Conservation (phyloP, 169 alveolate genomes). For the Blepharisma undulans region DNA sequence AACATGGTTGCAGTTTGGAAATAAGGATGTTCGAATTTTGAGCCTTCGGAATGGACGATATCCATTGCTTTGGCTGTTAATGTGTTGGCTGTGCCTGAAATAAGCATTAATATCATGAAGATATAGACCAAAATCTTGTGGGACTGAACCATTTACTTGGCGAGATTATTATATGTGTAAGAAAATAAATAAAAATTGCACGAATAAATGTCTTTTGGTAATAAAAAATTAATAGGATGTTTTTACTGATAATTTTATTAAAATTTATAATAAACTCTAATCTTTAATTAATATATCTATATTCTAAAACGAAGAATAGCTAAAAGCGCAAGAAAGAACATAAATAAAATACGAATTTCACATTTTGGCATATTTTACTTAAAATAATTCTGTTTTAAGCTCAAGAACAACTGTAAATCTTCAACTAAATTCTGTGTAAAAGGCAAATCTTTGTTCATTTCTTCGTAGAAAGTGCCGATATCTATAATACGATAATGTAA, state of each 20-base stretch:
- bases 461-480: not conserved
- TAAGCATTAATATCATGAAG: constrained; percentile 50
- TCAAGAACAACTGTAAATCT: not conserved
- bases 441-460: not conserved
- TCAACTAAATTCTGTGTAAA: not conserved
- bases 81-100: constrained; percentile 49
- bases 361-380: no score
- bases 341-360: no score
- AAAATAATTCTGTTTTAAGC: not conserved
- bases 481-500: not conserved
- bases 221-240: no score
- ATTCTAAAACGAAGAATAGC: no score
- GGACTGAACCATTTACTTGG: not conserved
- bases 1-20: constrained; percentile 50
- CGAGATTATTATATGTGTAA: not conserved
- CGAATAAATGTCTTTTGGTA: not conserved
- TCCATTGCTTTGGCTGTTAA: constrained; percentile 33
- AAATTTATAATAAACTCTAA: no score
- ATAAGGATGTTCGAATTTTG: constrained; percentile 51
- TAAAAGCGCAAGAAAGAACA: no score
- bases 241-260: no score
- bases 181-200: not conserved
- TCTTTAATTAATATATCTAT: no score
- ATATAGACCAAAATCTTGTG: constrained; percentile 28
- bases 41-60: constrained; percentile 13